Evolutionary conservation across 257 asterid species (phyloP).

Genomic region (Salvia rosmarinus): DNA sequence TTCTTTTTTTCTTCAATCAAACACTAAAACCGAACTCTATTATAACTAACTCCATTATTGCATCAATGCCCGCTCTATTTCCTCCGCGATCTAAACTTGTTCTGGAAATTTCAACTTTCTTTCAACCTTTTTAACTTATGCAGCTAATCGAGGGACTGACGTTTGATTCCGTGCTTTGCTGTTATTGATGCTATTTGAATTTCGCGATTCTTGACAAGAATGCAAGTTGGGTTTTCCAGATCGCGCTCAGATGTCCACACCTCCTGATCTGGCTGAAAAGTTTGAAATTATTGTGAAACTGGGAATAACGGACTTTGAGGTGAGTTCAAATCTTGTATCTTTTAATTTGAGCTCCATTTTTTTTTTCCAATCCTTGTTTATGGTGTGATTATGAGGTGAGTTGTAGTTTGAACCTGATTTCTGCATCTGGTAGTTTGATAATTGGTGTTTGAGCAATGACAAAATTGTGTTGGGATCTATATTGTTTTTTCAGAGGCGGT

Average conservation of each 20-base stretch:
- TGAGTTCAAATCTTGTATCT: slow-evolving; percentile 41
- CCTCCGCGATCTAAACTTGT: slow-evolving; percentile 16
- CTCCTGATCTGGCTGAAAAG: slow-evolving; percentile 45
- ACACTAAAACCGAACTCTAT: slow-evolving; percentile 26
- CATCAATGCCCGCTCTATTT: slow-evolving; percentile 35
- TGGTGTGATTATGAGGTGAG: background rate
- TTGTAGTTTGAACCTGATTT: slow-evolving; percentile 3
- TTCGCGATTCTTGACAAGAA: slow-evolving; percentile 38
- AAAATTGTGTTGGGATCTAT: slow-evolving; percentile 29
- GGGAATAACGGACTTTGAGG: slow-evolving; percentile 34
- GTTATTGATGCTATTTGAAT: slow-evolving; percentile 26
- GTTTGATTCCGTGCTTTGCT: slow-evolving; percentile 28
- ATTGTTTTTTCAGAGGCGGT: slow-evolving; percentile 24
- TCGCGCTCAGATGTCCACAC: slow-evolving; percentile 69
- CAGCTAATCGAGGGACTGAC: slow-evolving; percentile 27
- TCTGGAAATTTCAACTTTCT: background rate
- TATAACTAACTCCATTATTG: slow-evolving; percentile 46
- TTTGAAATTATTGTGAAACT: slow-evolving; percentile 24
- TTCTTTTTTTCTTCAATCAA: background rate
- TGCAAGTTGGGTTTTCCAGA: slow-evolving; percentile 51
- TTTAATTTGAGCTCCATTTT: background rate
- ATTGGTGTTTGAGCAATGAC: background rate
- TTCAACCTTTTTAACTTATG: background rate
- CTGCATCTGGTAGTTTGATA: slow-evolving; percentile 26
- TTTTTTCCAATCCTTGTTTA: background rate